Conservation (phyloP, 495 filamentous ascomycete genomes). For the Neurospora sp. region DNA sequence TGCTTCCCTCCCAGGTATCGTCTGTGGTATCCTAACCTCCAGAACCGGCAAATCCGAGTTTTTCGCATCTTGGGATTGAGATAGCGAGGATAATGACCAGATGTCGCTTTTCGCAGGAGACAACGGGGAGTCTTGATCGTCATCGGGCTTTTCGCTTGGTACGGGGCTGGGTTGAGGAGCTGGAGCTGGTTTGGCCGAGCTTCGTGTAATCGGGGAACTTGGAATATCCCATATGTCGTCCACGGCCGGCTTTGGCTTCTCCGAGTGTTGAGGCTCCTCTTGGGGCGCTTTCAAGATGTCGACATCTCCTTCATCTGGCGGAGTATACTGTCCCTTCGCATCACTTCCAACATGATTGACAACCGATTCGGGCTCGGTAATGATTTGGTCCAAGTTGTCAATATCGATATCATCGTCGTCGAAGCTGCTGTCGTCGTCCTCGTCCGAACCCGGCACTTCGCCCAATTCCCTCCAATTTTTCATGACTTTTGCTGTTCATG, state of each 20-base stretch:
- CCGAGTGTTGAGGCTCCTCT: background rate
- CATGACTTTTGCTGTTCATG: conserved; percentile 30
- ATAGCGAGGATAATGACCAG: background rate
- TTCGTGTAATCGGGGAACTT: background rate
- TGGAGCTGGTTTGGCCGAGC: background rate
- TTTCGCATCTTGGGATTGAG: background rate
- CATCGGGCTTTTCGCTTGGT: background rate
- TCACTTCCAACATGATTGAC: background rate
- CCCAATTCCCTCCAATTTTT: conserved; percentile 48
- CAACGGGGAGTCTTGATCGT: background rate
- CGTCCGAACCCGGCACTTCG: conserved; percentile 49
- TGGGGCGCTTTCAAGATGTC: conserved; percentile 13
- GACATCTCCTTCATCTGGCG: background rate
- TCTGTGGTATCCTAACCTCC: background rate
- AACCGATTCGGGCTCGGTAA: background rate
- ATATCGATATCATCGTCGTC: conserved; percentile 30
- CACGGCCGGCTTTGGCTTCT: no score
- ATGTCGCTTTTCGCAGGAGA: background rate
- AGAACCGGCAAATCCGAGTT: background rate
- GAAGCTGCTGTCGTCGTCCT: conserved; percentile 35
- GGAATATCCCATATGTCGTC: conserved; percentile 7
- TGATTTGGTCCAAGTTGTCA: background rate
- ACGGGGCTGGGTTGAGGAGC: background rate
- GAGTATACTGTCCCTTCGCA: background rate
- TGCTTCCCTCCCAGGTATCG: background rate